Conservation (phyloP, 2,329 filamentous ascomycete genomes). For the Penicillium sp. region DNA sequence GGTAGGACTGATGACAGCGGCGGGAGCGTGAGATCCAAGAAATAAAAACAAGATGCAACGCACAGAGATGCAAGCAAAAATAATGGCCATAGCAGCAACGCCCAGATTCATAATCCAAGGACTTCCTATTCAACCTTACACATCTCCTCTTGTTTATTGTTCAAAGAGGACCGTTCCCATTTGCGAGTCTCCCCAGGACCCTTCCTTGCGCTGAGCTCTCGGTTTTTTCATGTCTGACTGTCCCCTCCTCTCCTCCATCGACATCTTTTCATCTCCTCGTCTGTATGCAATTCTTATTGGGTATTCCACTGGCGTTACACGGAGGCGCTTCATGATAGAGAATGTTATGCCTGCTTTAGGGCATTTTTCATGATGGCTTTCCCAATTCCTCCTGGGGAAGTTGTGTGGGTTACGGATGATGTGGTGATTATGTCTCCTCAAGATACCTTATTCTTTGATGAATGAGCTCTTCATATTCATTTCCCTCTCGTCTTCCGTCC, state of each 20-base stretch:
- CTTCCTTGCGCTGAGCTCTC: neutral
- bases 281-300: constrained; percentile 24
- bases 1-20: constrained; percentile 20
- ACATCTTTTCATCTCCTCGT: constrained; percentile 18
- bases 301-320: constrained; percentile 33
- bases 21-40: constrained; percentile 29
- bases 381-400: neutral
- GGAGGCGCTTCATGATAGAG: constrained; percentile 38
- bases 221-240: neutral
- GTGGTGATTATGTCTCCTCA: neutral
- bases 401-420: neutral
- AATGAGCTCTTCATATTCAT: neutral
- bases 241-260: constrained; percentile 10
- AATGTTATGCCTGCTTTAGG: constrained; percentile 32
- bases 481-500: neutral
- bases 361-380: constrained; percentile 12
- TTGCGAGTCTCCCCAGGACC: neutral
- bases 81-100: constrained; percentile 31
- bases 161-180: neutral
- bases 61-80: constrained; percentile 18
- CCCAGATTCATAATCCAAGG: constrained; percentile 31
- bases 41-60: constrained; percentile 15
- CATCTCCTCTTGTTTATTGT: neutral
- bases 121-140: constrained; percentile 20
- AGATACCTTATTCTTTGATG: neutral